A percentile compares a stretch with the other conserved stretches of the same genome.
These are phyloP conservation scores for Dioscorea dumetorum DNA, from an alignment of 106 monocot species.

Conservation along the genomic window DNA sequence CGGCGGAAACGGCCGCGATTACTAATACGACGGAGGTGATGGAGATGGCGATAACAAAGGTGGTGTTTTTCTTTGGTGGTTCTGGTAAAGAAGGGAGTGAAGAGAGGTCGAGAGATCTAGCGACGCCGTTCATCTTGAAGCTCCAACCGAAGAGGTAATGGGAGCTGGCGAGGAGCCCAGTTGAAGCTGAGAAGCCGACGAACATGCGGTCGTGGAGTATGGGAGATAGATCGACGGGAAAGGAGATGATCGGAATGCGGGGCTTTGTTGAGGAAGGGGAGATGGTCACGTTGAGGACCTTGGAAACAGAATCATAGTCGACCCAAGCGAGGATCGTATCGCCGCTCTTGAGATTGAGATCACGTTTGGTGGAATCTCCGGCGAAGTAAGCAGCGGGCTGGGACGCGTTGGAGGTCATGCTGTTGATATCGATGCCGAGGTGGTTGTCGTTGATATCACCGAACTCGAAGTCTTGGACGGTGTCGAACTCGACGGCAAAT, in stretches of 20 bases:
- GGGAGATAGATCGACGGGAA: not conserved
- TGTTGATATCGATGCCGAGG: constrained; percentile 1
- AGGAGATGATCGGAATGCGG: not conserved
- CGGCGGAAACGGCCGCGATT: not conserved
- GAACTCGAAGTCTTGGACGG: not conserved
- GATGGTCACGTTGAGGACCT: not conserved
- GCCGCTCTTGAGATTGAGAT: not conserved
- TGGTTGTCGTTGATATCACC: constrained; percentile 5
- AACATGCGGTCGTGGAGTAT: not conserved
- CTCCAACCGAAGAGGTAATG: constrained; percentile 3
- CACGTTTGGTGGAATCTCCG: not conserved
- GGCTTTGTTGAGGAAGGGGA: not conserved
- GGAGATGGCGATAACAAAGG: not conserved
- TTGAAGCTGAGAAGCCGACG: not conserved
- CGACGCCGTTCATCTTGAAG: not conserved
- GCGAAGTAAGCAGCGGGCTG: not conserved
- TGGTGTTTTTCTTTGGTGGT: not conserved
- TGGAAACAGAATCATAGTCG: not conserved
- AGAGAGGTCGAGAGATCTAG: not conserved
- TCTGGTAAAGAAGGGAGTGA: not conserved
- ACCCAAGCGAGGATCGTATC: not conserved
- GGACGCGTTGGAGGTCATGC: not conserved
- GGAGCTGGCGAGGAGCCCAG: not conserved
- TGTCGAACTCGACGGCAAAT: constrained; percentile 5
- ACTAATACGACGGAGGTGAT: not conserved